Evolutionary conservation across 2,329 filamentous ascomycete species (phyloP).

Genomic region (Botrytis galanthina): DNA sequence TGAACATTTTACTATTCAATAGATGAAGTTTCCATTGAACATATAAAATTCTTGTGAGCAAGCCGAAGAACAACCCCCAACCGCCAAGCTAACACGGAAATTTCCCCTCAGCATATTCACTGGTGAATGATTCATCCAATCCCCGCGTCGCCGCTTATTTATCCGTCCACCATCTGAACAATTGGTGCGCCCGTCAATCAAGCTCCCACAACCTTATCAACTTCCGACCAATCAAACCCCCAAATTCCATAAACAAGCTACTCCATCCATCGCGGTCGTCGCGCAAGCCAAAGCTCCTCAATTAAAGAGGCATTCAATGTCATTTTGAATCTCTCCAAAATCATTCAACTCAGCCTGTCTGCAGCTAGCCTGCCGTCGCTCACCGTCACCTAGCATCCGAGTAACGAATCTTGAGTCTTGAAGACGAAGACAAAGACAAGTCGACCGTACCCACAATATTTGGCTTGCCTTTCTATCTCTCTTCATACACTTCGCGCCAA

Average conservation of each 20-base stretch:
- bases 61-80: neutral
- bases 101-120: neutral
- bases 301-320: conserved; percentile 10
- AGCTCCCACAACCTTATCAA: conserved; percentile 12
- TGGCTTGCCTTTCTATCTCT: conserved; percentile 2
- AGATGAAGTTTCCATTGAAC: neutral
- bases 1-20: neutral
- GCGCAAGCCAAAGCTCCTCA: conserved; percentile 18
- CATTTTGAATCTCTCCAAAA: neutral
- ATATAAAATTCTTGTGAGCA: neutral
- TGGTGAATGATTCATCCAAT: neutral
- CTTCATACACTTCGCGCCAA: neutral
- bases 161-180: neutral
- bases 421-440: neutral
- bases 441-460: conserved; percentile 3
- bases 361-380: conserved; percentile 7
- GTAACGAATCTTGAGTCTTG: neutral
- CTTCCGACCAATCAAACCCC: conserved; percentile 9
- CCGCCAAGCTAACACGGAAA: neutral
- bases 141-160: conserved; percentile 12
- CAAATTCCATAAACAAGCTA: conserved; percentile 19
- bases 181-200: neutral
- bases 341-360: neutral
- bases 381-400: neutral
- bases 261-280: conserved; percentile 15